A percentile compares a stretch with the other conserved stretches of the same genome.
phyloP scores from a whole-genome alignment of 1,284 basidiomycete genomes.

The Moesziomyces globuligerus region DNA sequence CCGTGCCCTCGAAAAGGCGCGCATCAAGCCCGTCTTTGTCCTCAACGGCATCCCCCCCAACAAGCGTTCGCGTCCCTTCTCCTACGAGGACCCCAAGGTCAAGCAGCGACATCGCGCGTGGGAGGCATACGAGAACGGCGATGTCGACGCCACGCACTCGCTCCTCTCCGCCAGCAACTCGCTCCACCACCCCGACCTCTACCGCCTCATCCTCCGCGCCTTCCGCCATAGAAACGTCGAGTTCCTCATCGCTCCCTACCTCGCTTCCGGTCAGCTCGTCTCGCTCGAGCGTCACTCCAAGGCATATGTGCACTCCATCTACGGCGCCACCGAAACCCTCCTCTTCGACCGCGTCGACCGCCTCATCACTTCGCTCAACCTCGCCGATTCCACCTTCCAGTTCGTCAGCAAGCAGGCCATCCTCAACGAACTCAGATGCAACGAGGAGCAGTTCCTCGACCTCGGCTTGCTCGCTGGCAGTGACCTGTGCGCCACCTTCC shows the following conservation, averaged over 20 bases:
- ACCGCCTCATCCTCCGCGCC: slow-evolving; percentile 88
- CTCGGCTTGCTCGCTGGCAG: slow-evolving; percentile 90
- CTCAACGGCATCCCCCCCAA: slow-evolving; percentile 76
- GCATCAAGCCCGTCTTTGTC: slow-evolving; percentile 97
- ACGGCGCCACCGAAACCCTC: slow-evolving; percentile 87
- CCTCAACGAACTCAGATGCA: slow-evolving; percentile 79
- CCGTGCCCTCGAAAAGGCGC: slow-evolving; percentile 85
- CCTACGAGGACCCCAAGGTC: slow-evolving; percentile 60
- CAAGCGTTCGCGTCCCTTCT: slow-evolving; percentile 56
- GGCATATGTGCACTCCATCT: slow-evolving; percentile 93
- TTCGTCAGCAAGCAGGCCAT: slow-evolving; percentile 85
- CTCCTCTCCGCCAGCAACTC: slow-evolving; percentile 79
- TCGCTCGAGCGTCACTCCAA: slow-evolving; percentile 93
- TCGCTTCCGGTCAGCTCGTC: slow-evolving; percentile 89
- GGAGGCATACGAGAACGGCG: slow-evolving; percentile 64
- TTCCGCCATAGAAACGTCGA: slow-evolving; percentile 96
- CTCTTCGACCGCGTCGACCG: slow-evolving; percentile 87
- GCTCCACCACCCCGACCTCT: slow-evolving; percentile 77
- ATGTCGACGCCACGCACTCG: slow-evolving; percentile 82
- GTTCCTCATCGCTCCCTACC: slow-evolving; percentile 93
- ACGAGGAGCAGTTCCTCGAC: slow-evolving; percentile 93
- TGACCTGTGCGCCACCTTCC: slow-evolving; percentile 83
- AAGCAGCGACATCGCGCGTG: slow-evolving; percentile 58
- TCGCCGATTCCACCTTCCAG: slow-evolving; percentile 72
- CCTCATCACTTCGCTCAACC: slow-evolving; percentile 82